Conservation (phyloP, 257 asterid genomes). For the Solanum clarkiae region DNA sequence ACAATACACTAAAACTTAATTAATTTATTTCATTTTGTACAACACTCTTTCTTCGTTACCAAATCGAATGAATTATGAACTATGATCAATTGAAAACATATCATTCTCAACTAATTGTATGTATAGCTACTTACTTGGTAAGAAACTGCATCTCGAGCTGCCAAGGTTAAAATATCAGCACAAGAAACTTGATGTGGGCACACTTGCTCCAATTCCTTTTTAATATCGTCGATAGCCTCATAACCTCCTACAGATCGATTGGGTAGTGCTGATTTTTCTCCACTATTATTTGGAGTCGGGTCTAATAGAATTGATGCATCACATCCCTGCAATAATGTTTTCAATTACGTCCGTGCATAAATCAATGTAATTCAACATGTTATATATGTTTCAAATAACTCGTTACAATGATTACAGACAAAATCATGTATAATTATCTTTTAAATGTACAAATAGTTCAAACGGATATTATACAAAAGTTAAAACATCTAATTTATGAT, state of each 20-base stretch:
- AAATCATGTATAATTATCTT: background rate
- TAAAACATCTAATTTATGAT: background rate
- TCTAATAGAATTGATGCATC: slow-evolving; percentile 35
- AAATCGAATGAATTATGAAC: background rate
- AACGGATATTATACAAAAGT: background rate
- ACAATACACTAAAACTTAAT: background rate
- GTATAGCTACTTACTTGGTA: background rate
- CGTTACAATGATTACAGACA: background rate
- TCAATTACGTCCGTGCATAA: background rate
- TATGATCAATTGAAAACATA: background rate
- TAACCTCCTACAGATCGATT: slow-evolving; percentile 29
- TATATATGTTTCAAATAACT: background rate
- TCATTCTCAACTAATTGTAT: background rate
- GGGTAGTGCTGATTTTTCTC: slow-evolving; percentile 31
- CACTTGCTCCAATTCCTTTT: slow-evolving; percentile 15
- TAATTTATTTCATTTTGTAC: background rate
- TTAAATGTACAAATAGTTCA: background rate
- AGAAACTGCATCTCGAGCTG: slow-evolving; percentile 33
- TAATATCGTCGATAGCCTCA: slow-evolving; percentile 31
- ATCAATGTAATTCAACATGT: background rate
- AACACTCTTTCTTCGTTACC: background rate
- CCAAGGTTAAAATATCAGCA: slow-evolving; percentile 40
- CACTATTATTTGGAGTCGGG: slow-evolving; percentile 11
- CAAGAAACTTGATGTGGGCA: slow-evolving; percentile 39
- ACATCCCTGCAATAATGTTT: slow-evolving; percentile 23